phyloP scores from a whole-genome alignment of 257 asterid species.

The Knoxia roxburghii region DNA sequence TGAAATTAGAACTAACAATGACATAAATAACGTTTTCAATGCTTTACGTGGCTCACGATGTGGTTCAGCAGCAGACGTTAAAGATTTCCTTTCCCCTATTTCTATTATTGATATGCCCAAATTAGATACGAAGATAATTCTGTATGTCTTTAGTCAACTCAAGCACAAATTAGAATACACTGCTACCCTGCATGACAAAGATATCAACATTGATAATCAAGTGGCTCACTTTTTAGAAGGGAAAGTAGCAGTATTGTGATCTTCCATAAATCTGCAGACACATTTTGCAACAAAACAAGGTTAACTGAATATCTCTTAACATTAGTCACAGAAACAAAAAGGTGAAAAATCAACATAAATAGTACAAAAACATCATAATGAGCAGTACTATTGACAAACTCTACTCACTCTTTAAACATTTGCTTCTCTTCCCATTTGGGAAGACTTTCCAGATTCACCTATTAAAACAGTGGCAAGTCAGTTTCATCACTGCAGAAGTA shows the following conservation, averaged over 20 bases:
- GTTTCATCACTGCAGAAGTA: slow-evolving; percentile 7
- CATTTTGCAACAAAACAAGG: slow-evolving; percentile 4
- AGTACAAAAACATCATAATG: not conserved
- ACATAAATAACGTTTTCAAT: not conserved
- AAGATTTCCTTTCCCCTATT: not conserved
- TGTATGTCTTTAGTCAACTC: not conserved
- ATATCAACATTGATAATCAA: slow-evolving; percentile 10
- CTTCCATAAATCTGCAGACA: slow-evolving; percentile 88
- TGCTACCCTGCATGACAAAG: not conserved
- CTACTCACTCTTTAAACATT: slow-evolving; percentile 78
- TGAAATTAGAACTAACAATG: not conserved
- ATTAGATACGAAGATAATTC: not conserved
- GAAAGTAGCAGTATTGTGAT: slow-evolving; percentile 96
- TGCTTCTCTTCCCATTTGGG: slow-evolving; percentile 98
- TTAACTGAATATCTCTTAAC: not conserved
- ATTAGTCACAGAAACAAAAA: not conserved
- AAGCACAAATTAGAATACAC: not conserved
- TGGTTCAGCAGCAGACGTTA: not conserved
- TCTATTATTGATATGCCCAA: not conserved
- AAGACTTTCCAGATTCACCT: slow-evolving; percentile 93
- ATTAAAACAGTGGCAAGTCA: slow-evolving; percentile 20
- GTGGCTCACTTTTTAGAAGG: slow-evolving; percentile 85
- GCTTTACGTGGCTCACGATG: not conserved
- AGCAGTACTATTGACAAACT: not conserved
- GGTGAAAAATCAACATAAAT: not conserved